Base-by-base conservation (phyloP, 2,329 filamentous ascomycete species). In the Sporothrix pallida region DNA sequence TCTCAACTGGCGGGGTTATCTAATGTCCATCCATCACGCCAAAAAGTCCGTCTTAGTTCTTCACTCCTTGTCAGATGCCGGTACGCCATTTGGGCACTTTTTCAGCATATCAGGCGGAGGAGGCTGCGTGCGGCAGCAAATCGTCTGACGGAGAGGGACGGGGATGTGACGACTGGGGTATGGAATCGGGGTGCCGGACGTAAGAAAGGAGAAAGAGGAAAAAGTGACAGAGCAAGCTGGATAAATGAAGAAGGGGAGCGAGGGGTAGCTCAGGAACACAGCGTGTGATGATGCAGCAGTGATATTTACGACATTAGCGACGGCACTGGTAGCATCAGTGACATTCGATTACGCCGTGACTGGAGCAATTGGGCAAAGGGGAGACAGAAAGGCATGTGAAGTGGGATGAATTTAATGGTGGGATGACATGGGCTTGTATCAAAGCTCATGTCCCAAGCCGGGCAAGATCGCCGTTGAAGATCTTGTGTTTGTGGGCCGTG, bases 111-210 rank as follows among this genome's bases (percentile, higher is more conserved):
- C 17, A 63, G 9, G 17, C 3, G 17, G n/a, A 44, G 31, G 13
- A 44, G 60, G 60, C 60, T 63, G 37, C 17, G n/a, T 5, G 37
- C 60, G 60, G 60, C 37, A 44, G 17, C 31, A 37, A 13, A 7
- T 46, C 60, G 60, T 63, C 60, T 44, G 12, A 23, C 10, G 17
- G 9, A 37, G 60, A 37, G 31, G 31, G 37, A 63, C 42, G 60
- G 60, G 60, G 37, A 46, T 65, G 60, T 67, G 62, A 20, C 58
- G 37, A 52, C 65, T 68, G n/a, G 65, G 65, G 65, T 68, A 50
- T 68, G 46, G 46, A 52, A 52, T 52, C 65, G 65, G 13, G 23
- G 23, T 37, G 63, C 2, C 44, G 23, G 13, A 26, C 9, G 60
- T 23, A 67, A 50, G 20, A 67, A 15, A 31, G 26, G 23, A 62